Percentiles rank a stretch among this genome's conserved stretches.
These are phyloP conservation scores for Viola pubescens DNA, from an alignment of 441 rosid genomes.

Conservation along the genomic window DNA sequence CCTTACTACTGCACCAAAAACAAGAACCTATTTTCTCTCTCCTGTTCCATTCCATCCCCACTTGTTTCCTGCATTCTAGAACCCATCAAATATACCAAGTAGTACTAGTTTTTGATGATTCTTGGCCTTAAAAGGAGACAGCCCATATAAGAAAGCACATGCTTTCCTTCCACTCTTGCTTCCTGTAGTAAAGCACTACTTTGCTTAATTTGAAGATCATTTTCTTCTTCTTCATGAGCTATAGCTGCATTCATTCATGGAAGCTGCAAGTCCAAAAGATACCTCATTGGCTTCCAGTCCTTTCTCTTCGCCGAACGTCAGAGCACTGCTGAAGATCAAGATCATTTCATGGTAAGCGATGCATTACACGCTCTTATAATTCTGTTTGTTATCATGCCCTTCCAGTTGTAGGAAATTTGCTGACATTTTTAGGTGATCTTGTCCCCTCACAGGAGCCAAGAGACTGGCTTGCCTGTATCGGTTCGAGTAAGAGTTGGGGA, in stretches of 20 bases:
- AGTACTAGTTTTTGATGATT: slow-evolving; percentile 26
- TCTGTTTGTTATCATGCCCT: neutral
- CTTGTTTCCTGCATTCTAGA: slow-evolving; percentile 28
- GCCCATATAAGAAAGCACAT: slow-evolving; percentile 14
- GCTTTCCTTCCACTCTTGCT: slow-evolving; percentile 1
- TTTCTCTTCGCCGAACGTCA: slow-evolving; percentile 51
- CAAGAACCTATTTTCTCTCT: slow-evolving; percentile 10
- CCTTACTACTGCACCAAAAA: too few species aligned
- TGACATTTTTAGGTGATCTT: neutral
- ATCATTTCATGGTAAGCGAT: slow-evolving; percentile 52
- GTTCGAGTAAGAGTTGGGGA: slow-evolving; percentile 41
- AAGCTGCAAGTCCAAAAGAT: slow-evolving; percentile 42
- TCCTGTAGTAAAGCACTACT: neutral
- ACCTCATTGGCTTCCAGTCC: slow-evolving; percentile 55
- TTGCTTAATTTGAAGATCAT: neutral
- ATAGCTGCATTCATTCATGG: slow-evolving; percentile 25
- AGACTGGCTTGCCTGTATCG: slow-evolving; percentile 71
- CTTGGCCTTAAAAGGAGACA: slow-evolving; percentile 14
- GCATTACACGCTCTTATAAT: neutral
- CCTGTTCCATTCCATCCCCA: slow-evolving; percentile 15
- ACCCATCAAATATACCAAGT: neutral
- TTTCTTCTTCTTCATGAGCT: slow-evolving; percentile 5
- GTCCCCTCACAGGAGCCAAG: slow-evolving; percentile 52
- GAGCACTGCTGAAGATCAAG: slow-evolving; percentile 61
- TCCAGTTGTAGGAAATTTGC: neutral